Evolutionary conservation across 176 grass and related monocot species (phyloP).

Genomic region (Poa pratensis): DNA sequence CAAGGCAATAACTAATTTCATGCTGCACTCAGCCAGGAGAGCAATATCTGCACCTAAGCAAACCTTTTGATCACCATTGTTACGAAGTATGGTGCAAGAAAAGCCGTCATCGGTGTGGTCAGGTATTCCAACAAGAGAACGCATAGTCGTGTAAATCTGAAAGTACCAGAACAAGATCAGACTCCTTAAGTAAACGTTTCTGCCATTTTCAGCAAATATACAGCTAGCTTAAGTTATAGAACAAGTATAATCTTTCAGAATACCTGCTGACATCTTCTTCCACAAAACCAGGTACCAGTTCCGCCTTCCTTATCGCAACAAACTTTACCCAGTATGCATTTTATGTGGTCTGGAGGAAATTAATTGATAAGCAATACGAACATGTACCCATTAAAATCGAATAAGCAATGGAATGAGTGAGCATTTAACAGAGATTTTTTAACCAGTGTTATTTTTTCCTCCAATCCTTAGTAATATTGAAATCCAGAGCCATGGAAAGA

Average conservation of each 20-base stretch:
- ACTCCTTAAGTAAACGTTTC: conserved; percentile 36
- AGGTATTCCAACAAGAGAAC: conserved; percentile 69
- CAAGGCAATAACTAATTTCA: conserved; percentile 84
- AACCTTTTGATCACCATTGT: conserved; percentile 70
- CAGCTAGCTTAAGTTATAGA: background rate
- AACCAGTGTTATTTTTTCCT: conserved; percentile 2
- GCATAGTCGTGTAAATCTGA: conserved; percentile 68
- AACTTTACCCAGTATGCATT: conserved; percentile 63
- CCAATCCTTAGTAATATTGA: conserved; percentile 2
- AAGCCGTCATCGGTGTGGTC: conserved; percentile 54
- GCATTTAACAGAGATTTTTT: conserved; percentile 23
- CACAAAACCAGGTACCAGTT: conserved; percentile 76
- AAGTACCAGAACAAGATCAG: conserved; percentile 31
- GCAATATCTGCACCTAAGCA: conserved; percentile 55
- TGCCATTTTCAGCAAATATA: conserved; percentile 6
- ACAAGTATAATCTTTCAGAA: conserved; percentile 41
- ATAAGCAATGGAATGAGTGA: background rate
- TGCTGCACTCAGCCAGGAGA: conserved; percentile 87
- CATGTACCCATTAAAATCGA: conserved; percentile 16
- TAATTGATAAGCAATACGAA: conserved; percentile 33
- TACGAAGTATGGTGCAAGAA: conserved; percentile 71
- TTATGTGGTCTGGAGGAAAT: conserved; percentile 76
- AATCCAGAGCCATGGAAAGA: conserved; percentile 27
- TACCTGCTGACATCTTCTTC: conserved; percentile 76
- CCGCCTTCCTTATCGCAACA: conserved; percentile 42